Evolutionary conservation across 176 grass and related monocot genomes (phyloP).

Genomic region (Oryza glumipatula): DNA sequence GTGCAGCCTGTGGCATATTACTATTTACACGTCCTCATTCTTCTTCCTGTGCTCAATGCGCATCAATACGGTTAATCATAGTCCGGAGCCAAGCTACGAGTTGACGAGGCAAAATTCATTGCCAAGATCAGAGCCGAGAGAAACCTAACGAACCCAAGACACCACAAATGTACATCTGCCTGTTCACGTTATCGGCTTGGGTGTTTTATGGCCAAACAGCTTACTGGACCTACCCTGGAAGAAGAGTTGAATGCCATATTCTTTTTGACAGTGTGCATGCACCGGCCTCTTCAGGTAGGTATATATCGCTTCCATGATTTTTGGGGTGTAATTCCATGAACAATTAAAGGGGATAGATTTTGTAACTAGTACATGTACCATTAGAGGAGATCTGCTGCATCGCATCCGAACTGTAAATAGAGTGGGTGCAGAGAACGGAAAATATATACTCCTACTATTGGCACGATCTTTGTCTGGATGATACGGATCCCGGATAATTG

Average conservation of each 20-base stretch:
- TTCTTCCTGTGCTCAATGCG: conserved; percentile 86
- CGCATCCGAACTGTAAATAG: conserved; percentile 50
- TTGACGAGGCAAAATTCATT: conserved; percentile 68
- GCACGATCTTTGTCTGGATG: neutral
- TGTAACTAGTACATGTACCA: neutral
- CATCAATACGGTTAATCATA: conserved; percentile 40
- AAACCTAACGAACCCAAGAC: conserved; percentile 26
- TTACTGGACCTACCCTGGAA: conserved; percentile 9
- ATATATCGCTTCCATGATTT: conserved; percentile 19
- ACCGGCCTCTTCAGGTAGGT: neutral
- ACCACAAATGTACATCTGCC: neutral
- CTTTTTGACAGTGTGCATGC: conserved; percentile 5
- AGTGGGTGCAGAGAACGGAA: conserved; percentile 27
- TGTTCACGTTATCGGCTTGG: neutral
- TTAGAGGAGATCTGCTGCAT: conserved; percentile 25
- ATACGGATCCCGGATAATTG: too few relatives aligned
- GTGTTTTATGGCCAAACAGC: neutral
- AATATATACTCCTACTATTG: neutral
- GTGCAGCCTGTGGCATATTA: conserved; percentile 96
- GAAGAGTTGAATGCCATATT: conserved; percentile 15
- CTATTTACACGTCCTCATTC: conserved; percentile 94
- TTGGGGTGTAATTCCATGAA: neutral
- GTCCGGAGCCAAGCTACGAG: conserved; percentile 61
- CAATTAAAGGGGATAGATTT: conserved; percentile 11
- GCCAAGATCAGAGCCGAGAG: conserved; percentile 54